These are phyloP conservation scores for Mucor racemosus DNA, from an alignment of 371 early-diverging fungal genomes.

Conservation along the genomic window DNA sequence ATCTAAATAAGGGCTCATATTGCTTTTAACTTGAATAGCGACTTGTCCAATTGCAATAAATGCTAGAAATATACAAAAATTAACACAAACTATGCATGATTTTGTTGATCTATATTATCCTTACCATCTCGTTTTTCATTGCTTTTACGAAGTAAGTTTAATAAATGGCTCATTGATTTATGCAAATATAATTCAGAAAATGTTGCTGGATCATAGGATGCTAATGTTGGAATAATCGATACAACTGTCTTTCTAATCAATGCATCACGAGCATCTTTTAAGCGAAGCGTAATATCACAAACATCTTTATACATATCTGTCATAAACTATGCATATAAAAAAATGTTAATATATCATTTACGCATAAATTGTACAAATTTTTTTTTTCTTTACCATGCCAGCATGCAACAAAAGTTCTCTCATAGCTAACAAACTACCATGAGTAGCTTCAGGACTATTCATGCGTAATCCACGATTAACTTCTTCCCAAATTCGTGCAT, in stretches of 20 bases:
- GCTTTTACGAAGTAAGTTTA: slow-evolving; percentile 78
- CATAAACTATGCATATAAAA: slow-evolving; percentile 73
- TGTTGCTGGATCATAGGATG: slow-evolving; percentile 78
- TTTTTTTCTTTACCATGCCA: slow-evolving; percentile 65
- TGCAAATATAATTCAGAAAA: slow-evolving; percentile 81
- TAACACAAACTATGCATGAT: background rate
- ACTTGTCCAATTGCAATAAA: slow-evolving; percentile 89
- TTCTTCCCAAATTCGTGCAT: slow-evolving; percentile 85
- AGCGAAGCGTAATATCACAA: slow-evolving; percentile 76
- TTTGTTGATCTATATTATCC: background rate
- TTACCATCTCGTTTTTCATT: slow-evolving; percentile 74
- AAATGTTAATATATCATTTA: background rate
- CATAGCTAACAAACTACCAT: slow-evolving; percentile 87
- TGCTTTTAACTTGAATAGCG: slow-evolving; percentile 81
- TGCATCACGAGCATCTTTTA: slow-evolving; percentile 83
- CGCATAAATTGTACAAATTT: too few species aligned
- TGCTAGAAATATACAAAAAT: slow-evolving; percentile 48
- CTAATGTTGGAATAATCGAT: slow-evolving; percentile 81
- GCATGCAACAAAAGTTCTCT: slow-evolving; percentile 83
- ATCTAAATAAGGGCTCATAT: slow-evolving; percentile 84
- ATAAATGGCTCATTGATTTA: slow-evolving; percentile 76
- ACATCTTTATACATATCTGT: slow-evolving; percentile 78
- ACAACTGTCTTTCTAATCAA: slow-evolving; percentile 88
- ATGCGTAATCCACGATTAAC: slow-evolving; percentile 77
- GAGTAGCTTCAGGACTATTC: slow-evolving; percentile 81